Evolutionary conservation across 495 filamentous ascomycete species (phyloP).

Genomic region (Alectoria sarmentosa): DNA sequence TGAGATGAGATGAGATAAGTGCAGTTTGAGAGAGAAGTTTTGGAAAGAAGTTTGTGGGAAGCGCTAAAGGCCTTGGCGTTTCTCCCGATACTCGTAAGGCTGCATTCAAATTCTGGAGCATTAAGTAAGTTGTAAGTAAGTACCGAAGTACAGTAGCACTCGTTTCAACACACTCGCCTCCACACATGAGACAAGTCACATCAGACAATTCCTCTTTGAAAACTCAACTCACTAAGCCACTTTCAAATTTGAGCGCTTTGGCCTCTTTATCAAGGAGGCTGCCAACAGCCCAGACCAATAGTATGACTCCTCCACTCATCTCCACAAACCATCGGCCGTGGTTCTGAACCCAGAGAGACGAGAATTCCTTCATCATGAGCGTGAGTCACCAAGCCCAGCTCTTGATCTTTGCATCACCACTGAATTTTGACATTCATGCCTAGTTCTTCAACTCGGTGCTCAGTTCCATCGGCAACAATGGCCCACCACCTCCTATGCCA

Average conservation of each 20-base stretch:
- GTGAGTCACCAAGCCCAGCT: constrained; percentile 30
- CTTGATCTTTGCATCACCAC: not conserved
- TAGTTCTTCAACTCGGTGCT: constrained; percentile 55
- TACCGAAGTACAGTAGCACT: too few relatives aligned
- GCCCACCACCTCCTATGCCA: constrained; percentile 33
- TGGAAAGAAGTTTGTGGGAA: constrained; percentile 25
- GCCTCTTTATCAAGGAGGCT: too few relatives aligned
- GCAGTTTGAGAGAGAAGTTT: constrained; percentile 30
- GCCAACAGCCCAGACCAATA: not conserved
- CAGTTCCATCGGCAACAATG: constrained; percentile 45
- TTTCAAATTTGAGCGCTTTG: too few relatives aligned
- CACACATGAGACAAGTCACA: too few relatives aligned
- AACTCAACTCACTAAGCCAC: too few relatives aligned
- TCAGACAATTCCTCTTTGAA: too few relatives aligned
- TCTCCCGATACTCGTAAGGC: constrained; percentile 21
- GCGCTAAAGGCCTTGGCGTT: constrained; percentile 29
- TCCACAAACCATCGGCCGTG: constrained; percentile 41
- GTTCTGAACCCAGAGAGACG: constrained; percentile 24
- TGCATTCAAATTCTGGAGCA: too few relatives aligned
- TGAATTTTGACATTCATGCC: not conserved
- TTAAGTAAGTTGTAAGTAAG: too few relatives aligned
- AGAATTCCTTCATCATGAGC: constrained; percentile 38
- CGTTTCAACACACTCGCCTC: not conserved
- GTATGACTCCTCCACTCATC: constrained; percentile 40
- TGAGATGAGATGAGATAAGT: too few relatives aligned